Percentiles rank a stretch among this genome's conserved stretches.
Conservation (phyloP, 2,329 filamentous ascomycete genomes). For the Nannizzia gypsea region DNA sequence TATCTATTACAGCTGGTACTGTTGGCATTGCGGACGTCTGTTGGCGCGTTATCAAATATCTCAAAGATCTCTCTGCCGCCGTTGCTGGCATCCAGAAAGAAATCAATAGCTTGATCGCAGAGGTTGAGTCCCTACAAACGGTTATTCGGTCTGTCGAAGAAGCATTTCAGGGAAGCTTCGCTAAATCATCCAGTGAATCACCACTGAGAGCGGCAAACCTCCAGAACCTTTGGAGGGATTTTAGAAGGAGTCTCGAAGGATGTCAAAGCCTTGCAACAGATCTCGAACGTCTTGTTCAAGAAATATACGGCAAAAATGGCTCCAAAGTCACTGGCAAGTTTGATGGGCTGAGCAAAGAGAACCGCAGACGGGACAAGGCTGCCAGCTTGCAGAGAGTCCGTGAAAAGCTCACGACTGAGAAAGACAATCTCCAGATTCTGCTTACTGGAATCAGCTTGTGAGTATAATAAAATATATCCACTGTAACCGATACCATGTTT, state of each 20-base stretch:
- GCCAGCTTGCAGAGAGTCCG: conserved; percentile 4
- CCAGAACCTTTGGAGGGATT: conserved; percentile 6
- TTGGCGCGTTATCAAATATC: conserved; percentile 11
- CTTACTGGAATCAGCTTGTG: conserved; percentile 12
- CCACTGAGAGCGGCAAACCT: not conserved
- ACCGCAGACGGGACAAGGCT: conserved; percentile 9
- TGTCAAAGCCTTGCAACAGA: conserved; percentile 1
- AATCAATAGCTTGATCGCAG: conserved; percentile 10
- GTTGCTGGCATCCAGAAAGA: conserved; percentile 12
- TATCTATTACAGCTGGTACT: conserved; percentile 11
- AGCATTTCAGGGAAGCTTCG: not conserved
- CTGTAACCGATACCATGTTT: no score
- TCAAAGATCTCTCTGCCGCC: conserved; percentile 10
- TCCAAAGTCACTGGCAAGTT: conserved; percentile 14
- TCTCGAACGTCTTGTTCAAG: conserved; percentile 7
- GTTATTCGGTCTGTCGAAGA: conserved; percentile 8
- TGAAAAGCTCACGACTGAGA: conserved; percentile 9
- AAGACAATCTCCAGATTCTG: conserved; percentile 11
- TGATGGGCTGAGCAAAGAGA: conserved; percentile 14
- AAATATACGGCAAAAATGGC: conserved; percentile 10
- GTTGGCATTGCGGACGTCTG: conserved; percentile 11
- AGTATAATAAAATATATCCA: not conserved
- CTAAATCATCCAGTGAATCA: not conserved
- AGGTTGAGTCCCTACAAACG: conserved; percentile 13
- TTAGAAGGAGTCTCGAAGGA: not conserved